Conservation (phyloP, 2,329 filamentous ascomycete species). For the Microcyclosporella mali region DNA sequence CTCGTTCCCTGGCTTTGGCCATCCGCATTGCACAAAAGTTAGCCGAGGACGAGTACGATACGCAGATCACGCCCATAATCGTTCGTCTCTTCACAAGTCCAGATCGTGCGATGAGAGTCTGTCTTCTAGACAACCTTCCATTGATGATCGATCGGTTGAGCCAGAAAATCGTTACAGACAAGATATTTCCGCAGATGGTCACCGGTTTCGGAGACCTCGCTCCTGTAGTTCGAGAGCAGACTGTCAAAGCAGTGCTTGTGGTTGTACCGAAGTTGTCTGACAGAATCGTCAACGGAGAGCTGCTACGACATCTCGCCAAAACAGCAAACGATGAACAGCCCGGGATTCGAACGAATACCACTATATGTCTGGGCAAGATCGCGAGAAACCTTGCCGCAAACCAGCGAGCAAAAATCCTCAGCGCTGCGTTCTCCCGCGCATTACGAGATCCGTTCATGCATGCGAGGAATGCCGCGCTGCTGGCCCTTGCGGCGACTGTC, state of each 20-base stretch:
- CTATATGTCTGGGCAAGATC: conserved; percentile 94
- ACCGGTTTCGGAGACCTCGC: conserved; percentile 90
- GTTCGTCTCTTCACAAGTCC: conserved; percentile 84
- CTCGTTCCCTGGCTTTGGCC: conserved; percentile 80
- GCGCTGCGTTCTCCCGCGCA: conserved; percentile 84
- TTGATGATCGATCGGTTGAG: conserved; percentile 85
- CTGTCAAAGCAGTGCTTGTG: conserved; percentile 84
- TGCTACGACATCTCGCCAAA: conserved; percentile 84
- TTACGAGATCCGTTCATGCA: conserved; percentile 92
- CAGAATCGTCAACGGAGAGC: conserved; percentile 84
- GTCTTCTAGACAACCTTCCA: conserved; percentile 79
- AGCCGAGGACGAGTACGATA: conserved; percentile 81
- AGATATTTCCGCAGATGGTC: conserved; percentile 94
- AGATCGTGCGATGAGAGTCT: conserved; percentile 86
- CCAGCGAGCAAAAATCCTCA: conserved; percentile 80
- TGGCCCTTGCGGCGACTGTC: conserved; percentile 76
- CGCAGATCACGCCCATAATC: conserved; percentile 76
- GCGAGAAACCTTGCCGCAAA: conserved; percentile 73
- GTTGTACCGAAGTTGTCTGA: conserved; percentile 88
- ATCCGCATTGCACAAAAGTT: conserved; percentile 88
- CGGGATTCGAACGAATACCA: conserved; percentile 95
- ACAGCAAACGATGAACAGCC: conserved; percentile 97
- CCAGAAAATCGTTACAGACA: conserved; percentile 87
- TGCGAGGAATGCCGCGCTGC: conserved; percentile 78
- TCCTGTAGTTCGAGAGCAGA: conserved; percentile 89